Conservation (phyloP, 495 filamentous ascomycete species). For the Terfezia boudieri region DNA sequence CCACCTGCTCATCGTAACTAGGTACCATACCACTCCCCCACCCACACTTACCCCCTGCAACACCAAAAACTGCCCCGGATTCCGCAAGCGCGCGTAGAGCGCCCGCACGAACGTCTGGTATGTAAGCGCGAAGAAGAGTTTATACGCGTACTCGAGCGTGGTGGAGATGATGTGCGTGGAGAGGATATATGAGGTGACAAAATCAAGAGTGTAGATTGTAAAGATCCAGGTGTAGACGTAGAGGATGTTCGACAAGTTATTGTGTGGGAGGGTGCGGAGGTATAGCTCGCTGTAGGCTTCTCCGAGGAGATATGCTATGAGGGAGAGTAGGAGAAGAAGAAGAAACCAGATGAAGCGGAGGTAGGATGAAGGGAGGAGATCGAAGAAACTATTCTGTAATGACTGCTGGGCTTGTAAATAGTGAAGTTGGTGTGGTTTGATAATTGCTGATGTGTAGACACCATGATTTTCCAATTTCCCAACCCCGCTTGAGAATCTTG, state of each 20-base stretch:
- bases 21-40: constrained; percentile 31
- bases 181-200: constrained; percentile 38
- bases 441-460: not conserved
- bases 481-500: not conserved
- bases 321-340: constrained; percentile 32
- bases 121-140: constrained; percentile 41
- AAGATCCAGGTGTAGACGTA: constrained; percentile 45
- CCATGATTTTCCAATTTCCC: not conserved
- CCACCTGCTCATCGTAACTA: constrained; percentile 34
- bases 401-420: not conserved
- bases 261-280: constrained; percentile 38
- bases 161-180: constrained; percentile 38
- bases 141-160: constrained; percentile 40
- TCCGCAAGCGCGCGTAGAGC: constrained; percentile 39
- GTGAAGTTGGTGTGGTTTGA: not conserved
- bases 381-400: too few species aligned
- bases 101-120: constrained; percentile 51
- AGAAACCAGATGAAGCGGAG: constrained; percentile 47
- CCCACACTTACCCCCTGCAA: constrained; percentile 33
- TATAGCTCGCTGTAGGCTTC: constrained; percentile 47
- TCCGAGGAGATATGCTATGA: constrained; percentile 38
- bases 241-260: constrained; percentile 37
- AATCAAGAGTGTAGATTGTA: constrained; percentile 37
- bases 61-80: constrained; percentile 34
- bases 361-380: constrained; percentile 20